Percentiles rank a stretch among this genome's conserved stretches.
Evolutionary conservation across 1,284 basidiomycete species (phyloP).

Genomic region (Schizophyllum amplum): DNA sequence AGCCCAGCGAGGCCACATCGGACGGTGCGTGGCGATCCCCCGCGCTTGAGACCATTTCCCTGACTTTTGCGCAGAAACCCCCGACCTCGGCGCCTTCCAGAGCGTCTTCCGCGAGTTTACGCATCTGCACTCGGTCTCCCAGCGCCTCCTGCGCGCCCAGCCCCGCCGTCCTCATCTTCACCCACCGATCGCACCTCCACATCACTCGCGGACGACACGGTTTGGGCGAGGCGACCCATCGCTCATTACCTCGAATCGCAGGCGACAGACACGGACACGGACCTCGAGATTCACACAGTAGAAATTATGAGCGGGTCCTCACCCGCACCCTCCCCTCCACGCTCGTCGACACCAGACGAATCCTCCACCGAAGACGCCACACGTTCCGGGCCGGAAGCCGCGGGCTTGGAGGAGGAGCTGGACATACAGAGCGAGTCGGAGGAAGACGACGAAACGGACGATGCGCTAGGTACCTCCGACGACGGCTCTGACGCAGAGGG

Average conservation of each 20-base stretch:
- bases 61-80: constrained; percentile 42
- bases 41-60: not conserved
- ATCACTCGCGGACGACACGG: constrained; percentile 29
- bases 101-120: constrained; percentile 62
- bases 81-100: constrained; percentile 69
- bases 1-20: constrained; percentile 17
- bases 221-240: constrained; percentile 58
- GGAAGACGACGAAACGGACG: not conserved
- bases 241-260: constrained; percentile 43
- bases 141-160: not conserved
- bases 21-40: constrained; percentile 11
- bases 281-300: constrained; percentile 1
- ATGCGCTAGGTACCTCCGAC: not conserved
- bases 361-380: not conserved
- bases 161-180: constrained; percentile 21
- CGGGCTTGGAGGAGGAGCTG: not conserved
- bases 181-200: constrained; percentile 21
- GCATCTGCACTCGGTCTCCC: constrained; percentile 31
- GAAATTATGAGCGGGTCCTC: constrained; percentile 5
- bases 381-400: too few relatives aligned
- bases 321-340: constrained; percentile 3
- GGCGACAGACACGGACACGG: constrained; percentile 16
- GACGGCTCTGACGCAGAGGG: not conserved
- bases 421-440: not conserved
- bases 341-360: not conserved